A percentile compares a stretch with the other conserved stretches of the same genome.
Evolutionary conservation across 495 filamentous ascomycete species (phyloP).

Genomic region (Saxophila tyrrhenica): DNA sequence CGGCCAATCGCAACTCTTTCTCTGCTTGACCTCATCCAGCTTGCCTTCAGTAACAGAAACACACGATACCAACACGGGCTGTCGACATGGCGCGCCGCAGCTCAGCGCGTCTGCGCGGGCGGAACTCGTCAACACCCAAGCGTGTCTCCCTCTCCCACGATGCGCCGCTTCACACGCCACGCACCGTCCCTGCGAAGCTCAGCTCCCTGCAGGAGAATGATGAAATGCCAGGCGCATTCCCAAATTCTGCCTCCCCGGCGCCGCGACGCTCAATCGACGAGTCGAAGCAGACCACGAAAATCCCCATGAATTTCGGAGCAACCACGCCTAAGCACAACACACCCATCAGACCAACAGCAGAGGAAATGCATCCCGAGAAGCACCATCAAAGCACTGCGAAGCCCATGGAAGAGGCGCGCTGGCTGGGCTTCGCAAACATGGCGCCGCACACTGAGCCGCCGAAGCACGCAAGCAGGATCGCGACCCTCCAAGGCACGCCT

Average conservation of each 20-base stretch:
- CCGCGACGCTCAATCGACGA: background rate
- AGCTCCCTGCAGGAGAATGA: conserved; percentile 11
- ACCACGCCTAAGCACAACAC: conserved; percentile 25
- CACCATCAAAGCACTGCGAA: conserved; percentile 30
- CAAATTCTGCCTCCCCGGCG: conserved; percentile 8
- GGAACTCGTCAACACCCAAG: conserved; percentile 17
- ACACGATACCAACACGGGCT: no score
- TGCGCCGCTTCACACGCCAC: conserved; percentile 6
- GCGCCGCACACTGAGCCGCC: conserved; percentile 28
- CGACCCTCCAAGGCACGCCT: conserved; percentile 23
- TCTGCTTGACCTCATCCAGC: background rate
- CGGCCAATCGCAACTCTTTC: background rate
- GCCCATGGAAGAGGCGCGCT: conserved; percentile 29
- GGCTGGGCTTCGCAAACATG: conserved; percentile 27
- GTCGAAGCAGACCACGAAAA: background rate
- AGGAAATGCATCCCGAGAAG: conserved; percentile 31
- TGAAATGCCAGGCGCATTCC: conserved; percentile 20
- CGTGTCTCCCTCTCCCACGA: conserved; percentile 20
- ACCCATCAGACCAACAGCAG: conserved; percentile 23
- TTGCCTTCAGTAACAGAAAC: background rate
- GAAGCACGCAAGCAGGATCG: conserved; percentile 18
- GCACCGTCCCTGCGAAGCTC: conserved; percentile 13
- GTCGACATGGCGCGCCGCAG: conserved; percentile 16
- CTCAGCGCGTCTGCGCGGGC: conserved; percentile 14
- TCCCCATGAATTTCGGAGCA: conserved; percentile 5